These are phyloP conservation scores for Lavandula angustifolia DNA, from an alignment of 257 asterid species.

Conservation along the genomic window DNA sequence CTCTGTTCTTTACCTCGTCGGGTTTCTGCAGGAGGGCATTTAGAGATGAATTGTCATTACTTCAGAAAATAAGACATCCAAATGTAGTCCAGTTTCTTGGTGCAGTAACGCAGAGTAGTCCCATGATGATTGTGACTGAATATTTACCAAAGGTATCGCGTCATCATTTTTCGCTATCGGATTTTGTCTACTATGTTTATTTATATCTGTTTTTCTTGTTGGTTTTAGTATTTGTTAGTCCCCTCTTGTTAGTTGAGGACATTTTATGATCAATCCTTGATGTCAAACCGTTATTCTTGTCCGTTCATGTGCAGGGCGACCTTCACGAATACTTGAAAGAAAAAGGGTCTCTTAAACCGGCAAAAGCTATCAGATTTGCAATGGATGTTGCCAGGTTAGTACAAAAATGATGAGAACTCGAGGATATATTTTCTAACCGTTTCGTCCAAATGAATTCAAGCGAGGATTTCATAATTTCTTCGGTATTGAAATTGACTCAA, in stretches of 20 bases:
- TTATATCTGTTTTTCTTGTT: slow-evolving; percentile 4
- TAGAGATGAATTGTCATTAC: slow-evolving; percentile 80
- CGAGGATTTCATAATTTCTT: slow-evolving; percentile 3
- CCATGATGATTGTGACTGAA: slow-evolving; percentile 98
- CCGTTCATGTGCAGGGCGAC: slow-evolving; percentile 61
- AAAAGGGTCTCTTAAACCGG: slow-evolving; percentile 76
- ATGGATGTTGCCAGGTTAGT: slow-evolving; percentile 88
- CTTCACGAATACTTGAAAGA: slow-evolving; percentile 60
- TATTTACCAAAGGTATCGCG: slow-evolving; percentile 76
- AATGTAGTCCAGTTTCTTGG: slow-evolving; percentile 97
- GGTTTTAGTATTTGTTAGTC: background rate
- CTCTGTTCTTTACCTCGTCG: slow-evolving; percentile 15
- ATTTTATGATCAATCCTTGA: slow-evolving; percentile 4
- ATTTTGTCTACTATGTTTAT: background rate
- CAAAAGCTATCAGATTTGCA: slow-evolving; percentile 81
- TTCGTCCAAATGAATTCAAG: slow-evolving; percentile 14
- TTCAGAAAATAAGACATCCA: slow-evolving; percentile 88
- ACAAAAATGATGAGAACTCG: slow-evolving; percentile 2
- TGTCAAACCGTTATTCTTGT: slow-evolving; percentile 18
- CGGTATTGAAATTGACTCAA: background rate
- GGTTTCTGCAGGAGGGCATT: slow-evolving; percentile 63
- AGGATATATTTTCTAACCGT: too few species aligned
- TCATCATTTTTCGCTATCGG: slow-evolving; percentile 9
- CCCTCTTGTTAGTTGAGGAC: background rate
- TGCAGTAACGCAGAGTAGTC: slow-evolving; percentile 95